Evolutionary conservation across 2,329 filamentous ascomycete genomes (phyloP).

Genomic region (Botryosphaeria dothidea): DNA sequence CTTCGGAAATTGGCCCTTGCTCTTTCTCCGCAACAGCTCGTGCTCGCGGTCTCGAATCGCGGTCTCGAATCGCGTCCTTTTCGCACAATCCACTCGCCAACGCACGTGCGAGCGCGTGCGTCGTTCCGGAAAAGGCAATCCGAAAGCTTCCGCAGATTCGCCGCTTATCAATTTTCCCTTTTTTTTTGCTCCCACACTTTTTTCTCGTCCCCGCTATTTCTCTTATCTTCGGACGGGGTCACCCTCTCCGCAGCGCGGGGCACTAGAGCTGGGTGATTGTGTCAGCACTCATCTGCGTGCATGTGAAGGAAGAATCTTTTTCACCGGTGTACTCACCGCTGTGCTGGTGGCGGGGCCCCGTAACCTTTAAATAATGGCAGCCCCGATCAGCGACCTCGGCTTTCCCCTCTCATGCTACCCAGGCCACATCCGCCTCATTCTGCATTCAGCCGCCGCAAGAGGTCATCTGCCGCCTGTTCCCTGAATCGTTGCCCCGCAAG

Average conservation of each 20-base stretch:
- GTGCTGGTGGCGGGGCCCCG: neutral
- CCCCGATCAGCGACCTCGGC: neutral
- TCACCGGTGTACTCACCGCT: neutral
- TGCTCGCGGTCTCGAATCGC: neutral
- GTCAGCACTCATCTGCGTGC: neutral
- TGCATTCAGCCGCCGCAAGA: neutral
- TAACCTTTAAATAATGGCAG: neutral
- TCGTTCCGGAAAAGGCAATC: neutral
- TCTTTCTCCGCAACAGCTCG: neutral
- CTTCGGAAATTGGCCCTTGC: neutral
- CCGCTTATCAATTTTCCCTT: neutral
- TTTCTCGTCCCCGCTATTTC: neutral
- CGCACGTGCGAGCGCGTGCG: neutral
- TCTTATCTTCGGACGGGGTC: constrained; percentile 6
- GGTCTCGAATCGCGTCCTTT: neutral
- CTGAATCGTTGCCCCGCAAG: neutral
- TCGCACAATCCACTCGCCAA: neutral
- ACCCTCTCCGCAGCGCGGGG: neutral
- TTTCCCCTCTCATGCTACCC: neutral
- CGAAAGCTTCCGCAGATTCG: neutral
- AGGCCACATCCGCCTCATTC: neutral
- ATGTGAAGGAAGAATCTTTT: neutral
- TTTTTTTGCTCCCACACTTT: neutral
- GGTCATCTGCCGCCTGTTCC: neutral
- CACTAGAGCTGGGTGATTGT: neutral